A percentile compares a stretch with the other conserved stretches of the same genome.
Evolutionary conservation across 2,329 filamentous ascomycete genomes (phyloP).

Genomic region (Aspergillus viridinutans): DNA sequence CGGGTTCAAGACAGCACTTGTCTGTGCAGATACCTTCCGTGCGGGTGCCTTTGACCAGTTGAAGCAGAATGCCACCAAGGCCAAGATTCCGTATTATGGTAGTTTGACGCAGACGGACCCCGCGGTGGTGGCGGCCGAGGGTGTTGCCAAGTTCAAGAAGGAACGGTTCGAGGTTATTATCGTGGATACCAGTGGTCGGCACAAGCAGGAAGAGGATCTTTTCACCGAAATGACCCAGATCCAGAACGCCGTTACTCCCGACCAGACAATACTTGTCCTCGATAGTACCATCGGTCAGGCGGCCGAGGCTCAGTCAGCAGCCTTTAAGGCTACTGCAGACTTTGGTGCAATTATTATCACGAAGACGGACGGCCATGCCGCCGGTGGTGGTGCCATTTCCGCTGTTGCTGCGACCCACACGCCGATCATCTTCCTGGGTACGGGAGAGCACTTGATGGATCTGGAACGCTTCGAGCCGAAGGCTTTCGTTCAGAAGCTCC

Average conservation of each 20-base stretch:
- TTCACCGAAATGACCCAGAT: slow-evolving; percentile 99
- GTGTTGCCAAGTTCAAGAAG: slow-evolving; percentile 98
- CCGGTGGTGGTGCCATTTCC: slow-evolving; percentile 94
- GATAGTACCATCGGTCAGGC: slow-evolving; percentile 96
- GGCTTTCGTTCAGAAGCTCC: slow-evolving; percentile 86
- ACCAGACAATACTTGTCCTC: slow-evolving; percentile 98
- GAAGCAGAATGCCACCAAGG: slow-evolving; percentile 98
- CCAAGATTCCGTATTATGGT: slow-evolving; percentile 98
- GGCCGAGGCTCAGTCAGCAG: slow-evolving; percentile 87
- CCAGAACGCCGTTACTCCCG: slow-evolving; percentile 79
- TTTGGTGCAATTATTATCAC: slow-evolving; percentile 99
- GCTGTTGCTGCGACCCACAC: slow-evolving; percentile 95
- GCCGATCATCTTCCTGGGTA: slow-evolving; percentile 96
- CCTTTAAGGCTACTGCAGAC: slow-evolving; percentile 95
- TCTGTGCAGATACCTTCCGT: slow-evolving; percentile 97
- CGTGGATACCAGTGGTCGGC: slow-evolving; percentile 91
- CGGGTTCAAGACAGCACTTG: slow-evolving; percentile 87
- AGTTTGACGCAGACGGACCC: slow-evolving; percentile 95
- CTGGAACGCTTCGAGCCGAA: slow-evolving; percentile 89
- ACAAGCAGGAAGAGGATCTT: slow-evolving; percentile 88
- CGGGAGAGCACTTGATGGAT: slow-evolving; percentile 94
- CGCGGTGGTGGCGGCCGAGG: slow-evolving; percentile 85
- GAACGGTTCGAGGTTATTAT: slow-evolving; percentile 98
- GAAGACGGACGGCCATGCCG: slow-evolving; percentile 94
- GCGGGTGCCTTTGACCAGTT: slow-evolving; percentile 97